Base-by-base conservation (phyloP, 2,329 filamentous ascomycete species). In the Exophiala dermatitidis region DNA sequence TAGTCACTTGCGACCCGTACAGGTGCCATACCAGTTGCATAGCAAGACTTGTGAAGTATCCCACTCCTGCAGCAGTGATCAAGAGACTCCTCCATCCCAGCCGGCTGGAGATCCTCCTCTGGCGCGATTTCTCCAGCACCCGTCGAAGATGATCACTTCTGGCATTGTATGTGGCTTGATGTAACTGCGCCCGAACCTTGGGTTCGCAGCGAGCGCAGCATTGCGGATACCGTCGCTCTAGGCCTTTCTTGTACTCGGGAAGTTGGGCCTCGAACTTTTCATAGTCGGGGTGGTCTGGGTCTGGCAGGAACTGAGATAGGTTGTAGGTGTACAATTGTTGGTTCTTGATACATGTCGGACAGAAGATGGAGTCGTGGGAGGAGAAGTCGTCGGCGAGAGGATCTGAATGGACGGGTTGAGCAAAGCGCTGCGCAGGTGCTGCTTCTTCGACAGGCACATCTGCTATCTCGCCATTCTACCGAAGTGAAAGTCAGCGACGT, bases 211-310 rank as follows among this genome's bases (percentile, higher is more conserved):
- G 75, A 58, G 79, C 79, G 72, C 93, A 98, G 54, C 95, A 85
- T 65, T 93, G 89, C 0, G 93, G 93, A 66, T 96, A 97, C 46
- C 86, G 80, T 63, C 82, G 76, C 71, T 96, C 90, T 12, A 96
- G 76, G 48, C 83, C 77, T 57, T 76, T 77, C 57, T 84, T 83
- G 67, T 86, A 95, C 34, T 77, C 76, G 59, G 83, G 84, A 62
- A 87, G 85, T 46, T 79, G 78, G 50, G 77, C 77, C 67, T 90
- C 85, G 58, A 84, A 84, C 56, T 81, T 76, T 2, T 72, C 73
- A 67, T 90, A 89, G 48, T 85, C 77, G 0, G 86, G 83, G 60
- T 91, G 80, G 28, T 76, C 72, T 41, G 77, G 71, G 26, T 80
- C 72, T 0, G 85, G 84, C 1, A 94, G 78, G 68, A 94, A 97